Conservation (phyloP, 352 stramenopile species). For the Phytophthora citrophthora region DNA sequence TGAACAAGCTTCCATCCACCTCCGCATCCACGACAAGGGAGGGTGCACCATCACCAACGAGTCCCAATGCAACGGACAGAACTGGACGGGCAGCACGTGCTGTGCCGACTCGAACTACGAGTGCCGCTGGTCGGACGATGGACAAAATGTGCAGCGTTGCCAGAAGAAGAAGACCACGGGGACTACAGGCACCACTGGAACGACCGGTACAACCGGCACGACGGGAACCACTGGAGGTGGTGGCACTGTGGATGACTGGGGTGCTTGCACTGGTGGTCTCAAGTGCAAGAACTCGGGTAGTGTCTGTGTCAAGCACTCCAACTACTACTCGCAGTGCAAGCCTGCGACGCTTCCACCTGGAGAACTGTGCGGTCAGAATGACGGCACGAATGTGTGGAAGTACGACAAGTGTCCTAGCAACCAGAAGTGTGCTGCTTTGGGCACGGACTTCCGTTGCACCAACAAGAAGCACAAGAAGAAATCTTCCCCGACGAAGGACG, state of each 20-base stretch:
- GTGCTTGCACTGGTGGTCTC: conserved; percentile 19
- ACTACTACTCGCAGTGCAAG: conserved; percentile 46
- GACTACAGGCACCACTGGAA: conserved; percentile 9
- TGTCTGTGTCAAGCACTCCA: conserved; percentile 36
- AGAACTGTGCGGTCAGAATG: conserved; percentile 45
- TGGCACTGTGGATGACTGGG: conserved; percentile 24
- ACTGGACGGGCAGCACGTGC: conserved; percentile 45
- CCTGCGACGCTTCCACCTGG: conserved; percentile 16
- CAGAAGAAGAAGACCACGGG: conserved; percentile 27
- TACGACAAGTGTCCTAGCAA: conserved; percentile 39
- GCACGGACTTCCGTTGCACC: conserved; percentile 38
- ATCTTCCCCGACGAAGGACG: conserved; percentile 3
- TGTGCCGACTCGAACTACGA: conserved; percentile 42
- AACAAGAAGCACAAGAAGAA: conserved; percentile 21
- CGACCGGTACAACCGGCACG: conserved; percentile 5
- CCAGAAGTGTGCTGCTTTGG: conserved; percentile 29
- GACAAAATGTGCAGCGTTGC: conserved; percentile 39
- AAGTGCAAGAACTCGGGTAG: conserved; percentile 13
- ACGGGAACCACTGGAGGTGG: not conserved
- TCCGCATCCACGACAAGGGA: conserved; percentile 20
- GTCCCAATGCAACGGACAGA: conserved; percentile 43
- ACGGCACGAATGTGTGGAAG: conserved; percentile 41
- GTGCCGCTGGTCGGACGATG: conserved; percentile 41
- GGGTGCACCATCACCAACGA: conserved; percentile 40
- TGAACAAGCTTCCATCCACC: conserved; percentile 18